Conservation (phyloP, 768 basidiomycete genomes). For the Tephrocybe sp. region DNA sequence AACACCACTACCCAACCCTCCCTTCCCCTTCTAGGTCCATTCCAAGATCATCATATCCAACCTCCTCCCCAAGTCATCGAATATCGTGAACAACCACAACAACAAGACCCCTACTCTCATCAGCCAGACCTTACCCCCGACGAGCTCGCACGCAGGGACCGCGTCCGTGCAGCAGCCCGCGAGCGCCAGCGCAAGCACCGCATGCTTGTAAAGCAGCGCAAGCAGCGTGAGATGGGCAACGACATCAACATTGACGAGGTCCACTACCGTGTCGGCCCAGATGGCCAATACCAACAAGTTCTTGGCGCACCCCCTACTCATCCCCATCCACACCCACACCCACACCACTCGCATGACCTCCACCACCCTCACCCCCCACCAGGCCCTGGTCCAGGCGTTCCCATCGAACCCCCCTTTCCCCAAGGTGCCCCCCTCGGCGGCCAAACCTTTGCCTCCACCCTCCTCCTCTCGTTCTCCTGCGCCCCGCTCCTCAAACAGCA, state of each 20-base stretch:
- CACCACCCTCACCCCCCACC: constrained; percentile 37
- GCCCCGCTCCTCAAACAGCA: constrained; percentile 74
- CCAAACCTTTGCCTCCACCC: constrained; percentile 76
- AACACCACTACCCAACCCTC: constrained; percentile 31
- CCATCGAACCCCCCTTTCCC: constrained; percentile 61
- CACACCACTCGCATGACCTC: constrained; percentile 33
- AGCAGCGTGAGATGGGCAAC: constrained; percentile 81
- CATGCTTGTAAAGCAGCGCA: constrained; percentile 70
- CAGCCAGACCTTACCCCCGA: constrained; percentile 49
- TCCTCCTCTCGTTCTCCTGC: constrained; percentile 74
- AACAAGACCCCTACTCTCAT: constrained; percentile 14
- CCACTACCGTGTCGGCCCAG: constrained; percentile 55
- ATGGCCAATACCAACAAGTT: constrained; percentile 43
- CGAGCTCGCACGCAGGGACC: constrained; percentile 64
- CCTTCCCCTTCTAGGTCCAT: constrained; percentile 14
- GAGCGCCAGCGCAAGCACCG: constrained; percentile 85
- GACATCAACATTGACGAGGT: constrained; percentile 68
- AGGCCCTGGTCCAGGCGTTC: constrained; percentile 30
- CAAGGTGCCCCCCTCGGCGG: constrained; percentile 57
- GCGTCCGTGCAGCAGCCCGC: constrained; percentile 72
- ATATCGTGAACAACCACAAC: constrained; percentile 8
- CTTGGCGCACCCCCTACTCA: constrained; percentile 14
- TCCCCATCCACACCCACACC: no score
- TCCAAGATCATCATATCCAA: constrained; percentile 13
- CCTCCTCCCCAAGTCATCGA: constrained; percentile 17